Evolutionary conservation across 2,329 filamentous ascomycete species (phyloP).

Genomic region (Scleromitrula shiraiana): DNA sequence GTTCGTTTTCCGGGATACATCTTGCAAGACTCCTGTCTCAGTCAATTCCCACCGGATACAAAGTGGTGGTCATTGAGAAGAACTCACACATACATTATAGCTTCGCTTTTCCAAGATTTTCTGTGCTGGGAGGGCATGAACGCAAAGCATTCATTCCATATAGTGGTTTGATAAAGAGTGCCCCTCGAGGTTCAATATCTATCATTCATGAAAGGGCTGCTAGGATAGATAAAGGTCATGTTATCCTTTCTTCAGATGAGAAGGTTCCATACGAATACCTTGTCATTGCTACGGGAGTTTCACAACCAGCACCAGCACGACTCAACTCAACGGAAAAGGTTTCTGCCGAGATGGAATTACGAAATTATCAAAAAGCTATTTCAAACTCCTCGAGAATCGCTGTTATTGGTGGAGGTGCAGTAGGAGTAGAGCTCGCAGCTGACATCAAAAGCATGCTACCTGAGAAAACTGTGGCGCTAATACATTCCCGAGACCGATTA

Average conservation of each 20-base stretch:
- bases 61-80: slow-evolving; percentile 41
- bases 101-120: slow-evolving; percentile 41
- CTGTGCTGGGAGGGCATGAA: slow-evolving; percentile 36
- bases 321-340: slow-evolving; percentile 25
- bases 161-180: slow-evolving; percentile 22
- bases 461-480: slow-evolving; percentile 38
- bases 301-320: slow-evolving; percentile 29
- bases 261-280: slow-evolving; percentile 35
- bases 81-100: slow-evolving; percentile 44
- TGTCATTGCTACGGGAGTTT: slow-evolving; percentile 36
- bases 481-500: slow-evolving; percentile 38
- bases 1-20: slow-evolving; percentile 36
- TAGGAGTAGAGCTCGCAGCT: slow-evolving; percentile 41
- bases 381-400: slow-evolving; percentile 24
- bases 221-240: slow-evolving; percentile 24
- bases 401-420: slow-evolving; percentile 39
- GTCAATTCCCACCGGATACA: slow-evolving; percentile 36
- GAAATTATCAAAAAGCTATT: slow-evolving; percentile 28
- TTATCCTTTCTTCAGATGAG: slow-evolving; percentile 31
- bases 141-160: slow-evolving; percentile 44
- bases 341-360: slow-evolving; percentile 28
- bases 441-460: slow-evolving; percentile 41
- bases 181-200: slow-evolving; percentile 29
- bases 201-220: slow-evolving; percentile 29
- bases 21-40: slow-evolving; percentile 31